Percentiles rank a stretch among this genome's conserved stretches.
These are phyloP conservation scores for Xylariaceae sp. DNA, from an alignment of 2,329 filamentous ascomycete genomes.

Conservation along the genomic window DNA sequence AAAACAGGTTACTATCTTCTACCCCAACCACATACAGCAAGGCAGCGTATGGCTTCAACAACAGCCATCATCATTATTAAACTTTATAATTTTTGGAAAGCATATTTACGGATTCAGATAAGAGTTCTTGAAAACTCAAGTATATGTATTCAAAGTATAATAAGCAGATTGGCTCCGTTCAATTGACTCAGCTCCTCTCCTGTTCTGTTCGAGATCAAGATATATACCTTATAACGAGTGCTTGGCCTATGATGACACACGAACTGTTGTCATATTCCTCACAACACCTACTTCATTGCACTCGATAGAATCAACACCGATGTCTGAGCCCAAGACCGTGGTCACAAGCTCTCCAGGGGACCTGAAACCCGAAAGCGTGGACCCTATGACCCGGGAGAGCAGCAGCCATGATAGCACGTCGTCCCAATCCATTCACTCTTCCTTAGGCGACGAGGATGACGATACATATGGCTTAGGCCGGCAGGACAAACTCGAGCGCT, in stretches of 20 bases:
- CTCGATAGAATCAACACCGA: conserved; percentile 17
- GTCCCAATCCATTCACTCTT: conserved; percentile 12
- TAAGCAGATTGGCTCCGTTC: conserved; percentile 4
- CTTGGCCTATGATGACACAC: conserved; percentile 33
- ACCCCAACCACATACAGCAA: too few species aligned
- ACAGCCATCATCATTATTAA: background rate
- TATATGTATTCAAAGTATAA: conserved; percentile 18
- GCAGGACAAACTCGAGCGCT: conserved; percentile 35
- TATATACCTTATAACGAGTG: conserved; percentile 1
- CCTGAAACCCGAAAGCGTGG: conserved; percentile 3
- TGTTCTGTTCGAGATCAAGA: conserved; percentile 4
- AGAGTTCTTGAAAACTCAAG: too few species aligned
- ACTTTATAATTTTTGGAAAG: background rate
- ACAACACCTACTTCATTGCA: background rate
- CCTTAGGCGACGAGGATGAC: conserved; percentile 11
- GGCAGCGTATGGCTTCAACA: too few species aligned
- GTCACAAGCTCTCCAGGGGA: conserved; percentile 5
- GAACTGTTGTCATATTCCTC: conserved; percentile 2
- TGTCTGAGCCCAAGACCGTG: conserved; percentile 25
- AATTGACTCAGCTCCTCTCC: background rate
- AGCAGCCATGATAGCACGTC: conserved; percentile 12
- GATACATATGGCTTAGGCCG: conserved; percentile 13
- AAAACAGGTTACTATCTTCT: too few species aligned
- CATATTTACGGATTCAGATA: too few species aligned
- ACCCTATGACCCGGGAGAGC: background rate